A percentile compares a stretch with the other conserved stretches of the same genome.
phyloP scores from a whole-genome alignment of 768 basidiomycete genomes.

The Auricularia sp. region DNA sequence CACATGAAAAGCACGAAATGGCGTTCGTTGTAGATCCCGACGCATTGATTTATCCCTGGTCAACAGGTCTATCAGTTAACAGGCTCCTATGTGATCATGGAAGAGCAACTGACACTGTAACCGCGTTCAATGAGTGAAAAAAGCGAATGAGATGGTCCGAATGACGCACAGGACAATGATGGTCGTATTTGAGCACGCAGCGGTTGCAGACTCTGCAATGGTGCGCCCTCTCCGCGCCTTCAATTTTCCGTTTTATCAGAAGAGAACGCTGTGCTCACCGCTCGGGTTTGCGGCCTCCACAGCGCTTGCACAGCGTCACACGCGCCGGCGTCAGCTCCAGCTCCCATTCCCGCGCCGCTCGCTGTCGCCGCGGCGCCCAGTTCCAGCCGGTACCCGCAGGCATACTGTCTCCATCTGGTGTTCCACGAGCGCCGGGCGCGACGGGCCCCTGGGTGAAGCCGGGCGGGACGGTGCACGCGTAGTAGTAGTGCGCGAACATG shows the following conservation, averaged over 20 bases:
- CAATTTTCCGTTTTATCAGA: not conserved
- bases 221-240: conserved; percentile 61
- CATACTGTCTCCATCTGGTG: not conserved
- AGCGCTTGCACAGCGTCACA: conserved; percentile 56
- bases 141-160: not conserved
- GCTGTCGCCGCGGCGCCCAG: not conserved
- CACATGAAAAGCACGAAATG: conserved; percentile 95
- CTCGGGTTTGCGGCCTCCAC: conserved; percentile 61
- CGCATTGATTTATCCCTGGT: conserved; percentile 94
- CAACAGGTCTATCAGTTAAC: conserved; percentile 2
- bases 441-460: conserved; percentile 38
- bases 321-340: conserved; percentile 44
- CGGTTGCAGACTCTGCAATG: conserved; percentile 87
- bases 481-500: conserved; percentile 74
- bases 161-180: conserved; percentile 75
- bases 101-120: conserved; percentile 17
- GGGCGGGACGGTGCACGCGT: conserved; percentile 66
- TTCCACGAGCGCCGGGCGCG: not conserved
- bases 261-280: conserved; percentile 33
- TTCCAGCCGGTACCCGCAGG: not conserved
- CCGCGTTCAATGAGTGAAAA: not conserved
- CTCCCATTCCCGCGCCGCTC: conserved; percentile 11
- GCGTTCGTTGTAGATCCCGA: conserved; percentile 89
- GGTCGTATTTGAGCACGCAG: conserved; percentile 84
- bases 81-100: not conserved